These are phyloP conservation scores for Epichloe sp. DNA, from an alignment of 2,329 filamentous ascomycete genomes.

Conservation along the genomic window DNA sequence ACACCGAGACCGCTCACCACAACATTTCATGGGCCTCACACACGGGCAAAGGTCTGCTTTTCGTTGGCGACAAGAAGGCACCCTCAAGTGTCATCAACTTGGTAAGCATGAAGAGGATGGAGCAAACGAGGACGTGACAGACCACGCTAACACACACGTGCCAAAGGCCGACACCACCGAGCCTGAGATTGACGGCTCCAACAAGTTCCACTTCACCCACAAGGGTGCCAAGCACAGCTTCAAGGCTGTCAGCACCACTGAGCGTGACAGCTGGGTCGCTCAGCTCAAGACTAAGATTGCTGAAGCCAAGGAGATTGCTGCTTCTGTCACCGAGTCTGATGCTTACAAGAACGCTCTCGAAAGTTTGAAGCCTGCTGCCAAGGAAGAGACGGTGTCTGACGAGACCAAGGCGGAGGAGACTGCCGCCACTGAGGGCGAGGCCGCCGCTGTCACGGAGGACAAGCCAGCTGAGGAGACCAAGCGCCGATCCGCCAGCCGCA, in stretches of 20 bases:
- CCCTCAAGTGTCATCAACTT: constrained; percentile 76
- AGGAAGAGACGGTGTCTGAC: constrained; percentile 19
- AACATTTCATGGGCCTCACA: constrained; percentile 80
- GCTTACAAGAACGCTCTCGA: constrained; percentile 79
- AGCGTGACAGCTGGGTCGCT: constrained; percentile 87
- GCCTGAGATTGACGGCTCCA: constrained; percentile 58
- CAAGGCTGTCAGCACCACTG: constrained; percentile 60
- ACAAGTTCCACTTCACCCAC: constrained; percentile 77
- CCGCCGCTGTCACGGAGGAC: constrained; percentile 15
- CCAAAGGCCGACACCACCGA: constrained; percentile 48
- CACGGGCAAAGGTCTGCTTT: constrained; percentile 90
- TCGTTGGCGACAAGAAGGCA: constrained; percentile 74
- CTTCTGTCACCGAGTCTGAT: constrained; percentile 63
- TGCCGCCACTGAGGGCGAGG: constrained; percentile 16
- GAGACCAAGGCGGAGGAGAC: constrained; percentile 19
- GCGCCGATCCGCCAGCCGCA: constrained; percentile 50
- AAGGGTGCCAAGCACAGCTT: constrained; percentile 88
- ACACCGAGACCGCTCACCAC: constrained; percentile 57
- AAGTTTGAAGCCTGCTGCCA: constrained; percentile 38
- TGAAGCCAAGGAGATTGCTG: constrained; percentile 71
- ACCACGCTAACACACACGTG: constrained; percentile 1
- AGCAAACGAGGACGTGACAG: background rate
- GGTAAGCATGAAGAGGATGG: constrained; percentile 37
- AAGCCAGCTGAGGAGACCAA: constrained; percentile 38
- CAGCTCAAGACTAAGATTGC: constrained; percentile 70